Evolutionary conservation across 164 flowering plant species (phyloP), one percentile per base, ranked within the genome.

Genomic region (Liriodendron chinense): DNA sequence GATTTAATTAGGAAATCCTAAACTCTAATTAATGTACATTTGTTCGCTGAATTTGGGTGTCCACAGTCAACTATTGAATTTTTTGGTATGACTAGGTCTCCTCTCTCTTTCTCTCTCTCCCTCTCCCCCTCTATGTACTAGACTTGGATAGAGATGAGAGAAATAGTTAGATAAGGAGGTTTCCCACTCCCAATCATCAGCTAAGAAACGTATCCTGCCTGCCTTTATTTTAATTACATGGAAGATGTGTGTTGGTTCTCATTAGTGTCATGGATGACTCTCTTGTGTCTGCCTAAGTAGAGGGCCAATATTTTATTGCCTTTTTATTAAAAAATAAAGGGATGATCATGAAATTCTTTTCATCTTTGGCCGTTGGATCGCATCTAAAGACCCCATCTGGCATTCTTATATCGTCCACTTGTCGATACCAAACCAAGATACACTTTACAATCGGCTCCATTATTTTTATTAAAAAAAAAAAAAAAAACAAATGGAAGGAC

Each of bases 241-340:
- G 71, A n/a, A 23, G 47, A 66, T 48, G 49, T 43, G 71, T 4
- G 74, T 16, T 57, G 57, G 57, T 70, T 69, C 75, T 76, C 70
- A 28, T 47, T 70, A 77, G 49, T 82, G 80, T 79, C 82, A 82
- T 77, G 80, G 84, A 82, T 82, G 83, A 81, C 83, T 50, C 69
- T 12, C 59, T 34, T 12, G 16, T 53, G 59, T 53, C 71, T 70
- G 49, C 59, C 43, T 8, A 28, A 20, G 43, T 28, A 28, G 49
- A 34, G 73, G 47, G 16, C 10, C 20, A 76, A 59, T 69, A 69
- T 72, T 63, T 72, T 25, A 24, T 1, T 25, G 26, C 23, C 26
- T 22, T 28, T 56, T 14, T 7, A 43, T 34, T 2, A 10, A 2
- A 43, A 50, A 49, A 26, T 2, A 26, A 9, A 53, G 34, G 47